These are phyloP conservation scores for Chaetomium cochliodes DNA, from an alignment of 495 filamentous ascomycete genomes.

Conservation along the genomic window DNA sequence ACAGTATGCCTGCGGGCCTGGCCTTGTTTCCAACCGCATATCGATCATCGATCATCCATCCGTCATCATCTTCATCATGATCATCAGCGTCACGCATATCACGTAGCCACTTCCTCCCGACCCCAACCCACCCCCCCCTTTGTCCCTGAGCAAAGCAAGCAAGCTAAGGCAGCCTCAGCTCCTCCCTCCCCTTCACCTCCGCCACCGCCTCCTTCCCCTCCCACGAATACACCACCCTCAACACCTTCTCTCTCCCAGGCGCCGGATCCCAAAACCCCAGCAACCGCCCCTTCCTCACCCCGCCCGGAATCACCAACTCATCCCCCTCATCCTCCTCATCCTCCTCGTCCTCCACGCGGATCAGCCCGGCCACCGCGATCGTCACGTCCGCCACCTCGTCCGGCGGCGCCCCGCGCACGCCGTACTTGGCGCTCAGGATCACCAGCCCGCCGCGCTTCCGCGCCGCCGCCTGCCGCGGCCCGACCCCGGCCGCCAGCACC, in stretches of 20 bases:
- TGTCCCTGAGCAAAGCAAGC: too few relatives aligned
- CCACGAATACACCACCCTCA: slow-evolving; percentile 56
- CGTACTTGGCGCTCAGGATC: slow-evolving; percentile 37
- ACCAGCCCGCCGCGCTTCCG: slow-evolving; percentile 35
- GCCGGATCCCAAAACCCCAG: slow-evolving; percentile 60
- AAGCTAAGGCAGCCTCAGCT: slow-evolving; percentile 39
- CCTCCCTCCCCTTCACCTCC: slow-evolving; percentile 49
- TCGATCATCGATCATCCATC: too few relatives aligned
- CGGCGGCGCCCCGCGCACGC: slow-evolving; percentile 30
- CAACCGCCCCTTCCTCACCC: slow-evolving; percentile 46
- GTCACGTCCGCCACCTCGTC: slow-evolving; percentile 41
- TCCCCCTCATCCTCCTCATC: slow-evolving; percentile 9
- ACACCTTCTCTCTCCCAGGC: slow-evolving; percentile 50
- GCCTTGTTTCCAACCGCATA: background rate
- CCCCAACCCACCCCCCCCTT: background rate
- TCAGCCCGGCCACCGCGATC: slow-evolving; percentile 35
- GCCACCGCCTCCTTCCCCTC: slow-evolving; percentile 47
- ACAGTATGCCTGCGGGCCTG: background rate
- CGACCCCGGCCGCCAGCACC: slow-evolving; percentile 53
- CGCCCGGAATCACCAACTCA: slow-evolving; percentile 27
- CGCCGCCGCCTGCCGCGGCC: slow-evolving; percentile 47
- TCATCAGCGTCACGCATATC: background rate
- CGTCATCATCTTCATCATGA: background rate
- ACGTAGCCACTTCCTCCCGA: background rate
- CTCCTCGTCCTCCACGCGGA: slow-evolving; percentile 3